These are phyloP conservation scores for Candida wancherniae DNA, from an alignment of 805 yeast genomes.

Conservation along the genomic window DNA sequence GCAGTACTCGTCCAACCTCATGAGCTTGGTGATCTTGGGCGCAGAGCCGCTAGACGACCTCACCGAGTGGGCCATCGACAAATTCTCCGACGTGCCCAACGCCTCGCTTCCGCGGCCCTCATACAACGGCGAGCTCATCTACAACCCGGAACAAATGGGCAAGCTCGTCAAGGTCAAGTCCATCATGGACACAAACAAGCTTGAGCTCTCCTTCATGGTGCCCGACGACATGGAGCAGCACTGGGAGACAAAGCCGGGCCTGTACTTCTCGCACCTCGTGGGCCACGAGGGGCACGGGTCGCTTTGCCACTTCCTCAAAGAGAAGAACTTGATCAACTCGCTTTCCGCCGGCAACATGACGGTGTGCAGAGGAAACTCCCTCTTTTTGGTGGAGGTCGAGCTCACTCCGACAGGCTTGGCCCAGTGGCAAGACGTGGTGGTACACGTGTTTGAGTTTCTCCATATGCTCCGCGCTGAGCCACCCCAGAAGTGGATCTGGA, in stretches of 20 bases:
- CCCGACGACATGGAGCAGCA: conserved; percentile 63
- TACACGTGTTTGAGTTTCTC: conserved; percentile 67
- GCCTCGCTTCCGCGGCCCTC: conserved; percentile 39
- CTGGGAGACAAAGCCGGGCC: conserved; percentile 68
- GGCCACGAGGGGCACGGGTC: conserved; percentile 96
- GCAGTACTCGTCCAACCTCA: conserved; percentile 79
- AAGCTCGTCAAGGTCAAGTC: conserved; percentile 67
- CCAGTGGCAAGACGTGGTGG: conserved; percentile 57
- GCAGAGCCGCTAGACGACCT: conserved; percentile 71
- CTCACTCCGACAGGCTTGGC: conserved; percentile 69
- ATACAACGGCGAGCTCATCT: conserved; percentile 44
- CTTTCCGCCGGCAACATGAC: conserved; percentile 69
- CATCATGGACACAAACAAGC: conserved; percentile 68
- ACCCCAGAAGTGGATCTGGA: conserved; percentile 75
- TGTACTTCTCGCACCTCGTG: conserved; percentile 70
- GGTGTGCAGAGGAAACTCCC: conserved; percentile 61
- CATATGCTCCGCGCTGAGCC: conserved; percentile 49
- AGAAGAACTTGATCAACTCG: conserved; percentile 70
- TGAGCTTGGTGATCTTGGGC: conserved; percentile 84
- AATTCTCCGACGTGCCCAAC: conserved; percentile 62
- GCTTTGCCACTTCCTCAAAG: conserved; percentile 62
- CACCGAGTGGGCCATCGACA: conserved; percentile 62
- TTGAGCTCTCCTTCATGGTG: conserved; percentile 64
- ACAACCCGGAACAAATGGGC: conserved; percentile 44
- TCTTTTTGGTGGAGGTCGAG: conserved; percentile 67